These are phyloP conservation scores for Chaetomium tenue DNA, from an alignment of 495 filamentous ascomycete species.

Conservation along the genomic window DNA sequence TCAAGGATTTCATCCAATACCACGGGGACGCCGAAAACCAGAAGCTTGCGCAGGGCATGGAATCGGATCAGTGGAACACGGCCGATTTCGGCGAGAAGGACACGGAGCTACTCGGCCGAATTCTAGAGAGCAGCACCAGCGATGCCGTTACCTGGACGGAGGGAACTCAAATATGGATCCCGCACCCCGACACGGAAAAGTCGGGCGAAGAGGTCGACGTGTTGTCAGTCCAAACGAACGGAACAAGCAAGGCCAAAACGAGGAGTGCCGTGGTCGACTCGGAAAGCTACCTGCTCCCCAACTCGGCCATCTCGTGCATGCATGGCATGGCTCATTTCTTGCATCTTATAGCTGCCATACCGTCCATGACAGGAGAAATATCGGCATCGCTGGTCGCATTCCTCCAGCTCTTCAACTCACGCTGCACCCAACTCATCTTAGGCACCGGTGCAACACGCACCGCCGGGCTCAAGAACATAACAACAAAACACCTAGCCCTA, in stretches of 20 bases:
- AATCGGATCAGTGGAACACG: conserved; percentile 85
- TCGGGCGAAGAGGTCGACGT: conserved; percentile 22
- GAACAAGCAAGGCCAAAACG: conserved; percentile 61
- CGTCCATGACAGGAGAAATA: conserved; percentile 82
- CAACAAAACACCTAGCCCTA: conserved; percentile 89
- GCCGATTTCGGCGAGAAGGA: conserved; percentile 76
- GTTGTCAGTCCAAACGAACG: conserved; percentile 47
- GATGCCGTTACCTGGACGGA: conserved; percentile 74
- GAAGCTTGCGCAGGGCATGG: conserved; percentile 77
- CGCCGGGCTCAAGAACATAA: conserved; percentile 95
- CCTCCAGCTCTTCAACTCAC: conserved; percentile 87
- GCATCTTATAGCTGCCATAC: conserved; percentile 76
- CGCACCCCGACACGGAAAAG: conserved; percentile 41
- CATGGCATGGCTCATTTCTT: conserved; percentile 78
- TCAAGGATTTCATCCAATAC: conserved; percentile 78
- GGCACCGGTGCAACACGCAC: conserved; percentile 87
- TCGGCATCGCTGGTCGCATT: conserved; percentile 62
- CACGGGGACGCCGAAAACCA: conserved; percentile 77
- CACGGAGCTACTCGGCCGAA: conserved; percentile 59
- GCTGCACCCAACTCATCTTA: conserved; percentile 89
- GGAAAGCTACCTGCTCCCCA: conserved; percentile 80
- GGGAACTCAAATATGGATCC: conserved; percentile 68
- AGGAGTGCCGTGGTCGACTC: conserved; percentile 77
- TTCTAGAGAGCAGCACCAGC: conserved; percentile 75
- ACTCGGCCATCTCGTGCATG: conserved; percentile 76